Conservation (phyloP, 2,329 filamentous ascomycete species). For the Endocalyx cinctus region DNA sequence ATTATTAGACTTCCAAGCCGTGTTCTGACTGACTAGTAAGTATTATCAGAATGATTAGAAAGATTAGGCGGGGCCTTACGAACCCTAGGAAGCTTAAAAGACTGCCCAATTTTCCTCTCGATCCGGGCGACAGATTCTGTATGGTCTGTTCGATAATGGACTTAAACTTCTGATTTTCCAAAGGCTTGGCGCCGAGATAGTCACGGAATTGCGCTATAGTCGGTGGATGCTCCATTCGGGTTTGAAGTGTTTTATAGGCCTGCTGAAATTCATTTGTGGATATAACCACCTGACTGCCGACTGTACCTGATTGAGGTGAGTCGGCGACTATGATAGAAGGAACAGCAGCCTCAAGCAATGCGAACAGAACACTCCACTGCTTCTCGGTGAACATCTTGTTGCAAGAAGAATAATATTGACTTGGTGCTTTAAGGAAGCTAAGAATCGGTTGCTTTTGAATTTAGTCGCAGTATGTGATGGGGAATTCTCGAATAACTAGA, state of each 20-base stretch:
- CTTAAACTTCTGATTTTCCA: conserved; percentile 3
- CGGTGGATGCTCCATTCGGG: neutral
- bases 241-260: conserved; percentile 1
- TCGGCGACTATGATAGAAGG: conserved; percentile 7
- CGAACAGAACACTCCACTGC: conserved; percentile 8
- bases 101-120: neutral
- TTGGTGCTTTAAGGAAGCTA: too few species aligned
- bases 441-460: too few species aligned
- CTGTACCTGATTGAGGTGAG: neutral
- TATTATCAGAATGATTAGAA: too few species aligned
- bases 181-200: conserved; percentile 4
- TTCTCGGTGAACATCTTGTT: too few species aligned
- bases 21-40: neutral
- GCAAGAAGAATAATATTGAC: too few species aligned
- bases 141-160: neutral
- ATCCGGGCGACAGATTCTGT: neutral
- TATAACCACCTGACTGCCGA: neutral
- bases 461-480: too few species aligned
- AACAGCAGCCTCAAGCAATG: conserved; percentile 11
- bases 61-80: too few species aligned
- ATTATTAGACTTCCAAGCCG: conserved; percentile 8
- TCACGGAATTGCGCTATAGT: conserved; percentile 4
- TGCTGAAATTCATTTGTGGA: conserved; percentile 2
- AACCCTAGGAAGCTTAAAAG: neutral
- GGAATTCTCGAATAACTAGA: too few species aligned